These are phyloP conservation scores for Wickerhamomyces subpelliculosus DNA, from an alignment of 805 yeast species.

Conservation along the genomic window DNA sequence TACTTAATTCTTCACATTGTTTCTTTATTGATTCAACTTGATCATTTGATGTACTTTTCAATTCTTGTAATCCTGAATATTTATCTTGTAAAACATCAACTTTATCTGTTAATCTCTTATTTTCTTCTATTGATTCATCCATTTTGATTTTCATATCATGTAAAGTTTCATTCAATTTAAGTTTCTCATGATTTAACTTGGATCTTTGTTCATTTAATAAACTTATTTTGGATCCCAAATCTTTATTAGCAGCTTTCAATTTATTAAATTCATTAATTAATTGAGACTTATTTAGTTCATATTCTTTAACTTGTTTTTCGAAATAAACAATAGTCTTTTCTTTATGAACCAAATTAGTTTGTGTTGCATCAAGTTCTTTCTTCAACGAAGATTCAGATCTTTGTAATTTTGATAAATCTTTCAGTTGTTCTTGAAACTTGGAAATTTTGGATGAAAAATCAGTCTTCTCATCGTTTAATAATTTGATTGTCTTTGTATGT, in stretches of 20 bases:
- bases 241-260: constrained; percentile 19
- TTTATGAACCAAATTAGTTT: constrained; percentile 21
- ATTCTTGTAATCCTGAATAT: constrained; percentile 28
- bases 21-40: constrained; percentile 46
- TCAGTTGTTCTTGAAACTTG: constrained; percentile 5
- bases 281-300: constrained; percentile 20
- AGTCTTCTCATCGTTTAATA: constrained; percentile 9
- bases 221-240: constrained; percentile 21
- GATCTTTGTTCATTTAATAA: constrained; percentile 26
- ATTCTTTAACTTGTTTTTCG: constrained; percentile 35
- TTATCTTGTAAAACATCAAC: constrained; percentile 30
- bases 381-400: constrained; percentile 15
- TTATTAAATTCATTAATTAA: constrained; percentile 18
- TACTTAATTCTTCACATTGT: constrained; percentile 64
- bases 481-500: constrained; percentile 7
- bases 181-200: constrained; percentile 30
- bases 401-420: constrained; percentile 8
- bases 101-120: constrained; percentile 35
- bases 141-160: constrained; percentile 29
- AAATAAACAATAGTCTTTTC: constrained; percentile 31
- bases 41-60: constrained; percentile 29
- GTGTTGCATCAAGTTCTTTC: constrained; percentile 13
- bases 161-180: constrained; percentile 28
- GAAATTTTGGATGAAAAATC: constrained; percentile 14
- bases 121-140: constrained; percentile 30